Evolutionary conservation across 148 eudicot genomes (phyloP).

Genomic region (Tetragonia tetragonoides): DNA sequence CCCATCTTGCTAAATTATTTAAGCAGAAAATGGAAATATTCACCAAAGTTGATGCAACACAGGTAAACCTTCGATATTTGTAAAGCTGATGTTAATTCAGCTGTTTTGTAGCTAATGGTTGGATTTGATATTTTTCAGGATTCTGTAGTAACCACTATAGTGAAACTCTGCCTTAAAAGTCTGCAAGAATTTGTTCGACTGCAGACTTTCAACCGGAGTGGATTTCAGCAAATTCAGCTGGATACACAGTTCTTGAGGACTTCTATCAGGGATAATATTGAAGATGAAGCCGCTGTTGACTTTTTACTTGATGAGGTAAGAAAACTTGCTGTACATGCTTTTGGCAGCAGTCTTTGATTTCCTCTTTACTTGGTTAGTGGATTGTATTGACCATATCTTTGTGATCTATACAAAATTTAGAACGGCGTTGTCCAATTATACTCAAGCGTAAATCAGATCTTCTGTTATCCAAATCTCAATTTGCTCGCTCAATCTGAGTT

Average conservation of each 20-base stretch:
- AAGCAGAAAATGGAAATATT: constrained; percentile 96
- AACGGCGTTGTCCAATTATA: neutral
- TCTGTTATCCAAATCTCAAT: neutral
- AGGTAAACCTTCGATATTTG: constrained; percentile 43
- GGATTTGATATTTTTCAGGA: constrained; percentile 51
- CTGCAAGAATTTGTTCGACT: constrained; percentile 86
- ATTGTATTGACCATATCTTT: neutral
- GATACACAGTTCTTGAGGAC: constrained; percentile 82
- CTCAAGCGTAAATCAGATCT: neutral
- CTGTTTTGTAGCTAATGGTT: constrained; percentile 21
- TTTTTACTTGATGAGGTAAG: constrained; percentile 92
- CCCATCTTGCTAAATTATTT: constrained; percentile 86
- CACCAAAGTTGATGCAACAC: constrained; percentile 94
- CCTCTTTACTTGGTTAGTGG: neutral
- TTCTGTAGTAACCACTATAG: constrained; percentile 68
- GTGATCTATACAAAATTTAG: neutral
- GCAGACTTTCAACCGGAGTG: constrained; percentile 94
- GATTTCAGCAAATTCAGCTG: constrained; percentile 98
- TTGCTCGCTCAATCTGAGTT: neutral
- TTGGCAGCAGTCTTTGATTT: neutral
- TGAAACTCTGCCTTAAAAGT: constrained; percentile 87
- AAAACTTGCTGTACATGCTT: neutral
- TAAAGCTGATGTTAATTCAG: constrained; percentile 11
- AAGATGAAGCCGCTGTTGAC: constrained; percentile 92
- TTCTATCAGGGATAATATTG: constrained; percentile 60